Percentiles rank a stretch among this genome's conserved stretches.
phyloP scores from a whole-genome alignment of 176 grass and related monocot genomes.

The Otatea glauca region DNA sequence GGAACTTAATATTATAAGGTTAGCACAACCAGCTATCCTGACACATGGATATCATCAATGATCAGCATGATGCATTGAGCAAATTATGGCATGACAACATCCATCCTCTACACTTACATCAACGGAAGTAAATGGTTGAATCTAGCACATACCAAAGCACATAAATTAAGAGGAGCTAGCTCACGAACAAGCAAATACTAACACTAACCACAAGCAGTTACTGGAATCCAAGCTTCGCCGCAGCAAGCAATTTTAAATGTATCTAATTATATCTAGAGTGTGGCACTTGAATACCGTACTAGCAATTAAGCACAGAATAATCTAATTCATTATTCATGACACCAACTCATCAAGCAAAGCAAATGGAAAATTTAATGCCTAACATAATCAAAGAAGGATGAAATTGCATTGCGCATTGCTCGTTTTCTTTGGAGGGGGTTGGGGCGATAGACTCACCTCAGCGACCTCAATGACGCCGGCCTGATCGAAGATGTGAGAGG shows the following conservation, averaged over 20 bases:
- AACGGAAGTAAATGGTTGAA: too few relatives aligned
- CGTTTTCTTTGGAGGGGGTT: neutral
- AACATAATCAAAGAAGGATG: neutral
- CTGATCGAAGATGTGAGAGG: conserved; percentile 84
- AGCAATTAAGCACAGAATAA: neutral
- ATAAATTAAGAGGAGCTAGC: too few relatives aligned
- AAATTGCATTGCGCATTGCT: neutral
- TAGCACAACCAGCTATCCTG: conserved; percentile 5
- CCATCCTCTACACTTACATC: neutral
- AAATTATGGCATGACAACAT: neutral
- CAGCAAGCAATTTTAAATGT: neutral
- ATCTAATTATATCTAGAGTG: neutral
- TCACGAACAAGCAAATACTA: neutral
- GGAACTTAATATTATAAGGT: neutral
- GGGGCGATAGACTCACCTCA: conserved; percentile 57
- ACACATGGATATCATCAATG: neutral
- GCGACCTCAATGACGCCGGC: conserved; percentile 84
- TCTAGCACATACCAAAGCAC: too few relatives aligned
- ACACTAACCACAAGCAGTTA: neutral
- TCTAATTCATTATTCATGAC: neutral
- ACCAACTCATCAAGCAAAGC: too few relatives aligned
- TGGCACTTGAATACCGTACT: neutral
- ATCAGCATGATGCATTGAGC: neutral
- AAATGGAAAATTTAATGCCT: neutral
- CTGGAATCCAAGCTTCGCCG: neutral